Evolutionary conservation across 495 filamentous ascomycete genomes (phyloP).

Genomic region (Aspergillus diversus): DNA sequence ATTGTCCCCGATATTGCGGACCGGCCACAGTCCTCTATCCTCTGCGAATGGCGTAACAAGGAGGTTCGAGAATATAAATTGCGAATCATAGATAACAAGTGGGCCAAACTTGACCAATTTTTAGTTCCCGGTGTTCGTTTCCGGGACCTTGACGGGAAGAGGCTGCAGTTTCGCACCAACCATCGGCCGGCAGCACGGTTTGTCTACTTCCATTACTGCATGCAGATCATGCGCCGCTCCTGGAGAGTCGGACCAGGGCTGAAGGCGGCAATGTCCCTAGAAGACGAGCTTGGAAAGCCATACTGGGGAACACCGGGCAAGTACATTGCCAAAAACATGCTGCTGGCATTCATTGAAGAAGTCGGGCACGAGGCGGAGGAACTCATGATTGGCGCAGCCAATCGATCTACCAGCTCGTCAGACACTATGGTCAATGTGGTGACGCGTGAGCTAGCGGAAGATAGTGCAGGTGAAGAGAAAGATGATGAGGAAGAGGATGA

Average conservation of each 20-base stretch:
- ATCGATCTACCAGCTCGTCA: neutral
- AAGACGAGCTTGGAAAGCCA: slow-evolving; percentile 24
- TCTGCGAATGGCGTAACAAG: slow-evolving; percentile 11
- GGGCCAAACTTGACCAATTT: slow-evolving; percentile 1
- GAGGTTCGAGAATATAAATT: slow-evolving; percentile 23
- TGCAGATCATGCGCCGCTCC: slow-evolving; percentile 19
- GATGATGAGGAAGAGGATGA: neutral
- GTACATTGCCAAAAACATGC: slow-evolving; percentile 28
- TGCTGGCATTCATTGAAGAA: slow-evolving; percentile 27
- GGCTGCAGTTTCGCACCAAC: slow-evolving; percentile 17
- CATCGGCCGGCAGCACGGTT: slow-evolving; percentile 27
- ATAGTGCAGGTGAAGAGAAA: neutral
- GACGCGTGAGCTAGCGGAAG: neutral
- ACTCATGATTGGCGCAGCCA: slow-evolving; percentile 14
- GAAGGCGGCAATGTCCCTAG: slow-evolving; percentile 17
- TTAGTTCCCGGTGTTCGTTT: slow-evolving; percentile 10
- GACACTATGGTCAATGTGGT: neutral
- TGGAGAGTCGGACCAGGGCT: slow-evolving; percentile 22
- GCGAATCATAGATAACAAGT: slow-evolving; percentile 19
- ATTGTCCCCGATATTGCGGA: slow-evolving; percentile 28
- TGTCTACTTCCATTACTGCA: slow-evolving; percentile 32
- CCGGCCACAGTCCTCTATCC: neutral
- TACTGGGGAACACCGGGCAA: slow-evolving; percentile 24
- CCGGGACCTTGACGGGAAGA: slow-evolving; percentile 24
- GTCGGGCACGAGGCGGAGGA: slow-evolving; percentile 20